These are phyloP conservation scores for Helotiales sp. DNA, from an alignment of 2,329 filamentous ascomycete species.

Conservation along the genomic window DNA sequence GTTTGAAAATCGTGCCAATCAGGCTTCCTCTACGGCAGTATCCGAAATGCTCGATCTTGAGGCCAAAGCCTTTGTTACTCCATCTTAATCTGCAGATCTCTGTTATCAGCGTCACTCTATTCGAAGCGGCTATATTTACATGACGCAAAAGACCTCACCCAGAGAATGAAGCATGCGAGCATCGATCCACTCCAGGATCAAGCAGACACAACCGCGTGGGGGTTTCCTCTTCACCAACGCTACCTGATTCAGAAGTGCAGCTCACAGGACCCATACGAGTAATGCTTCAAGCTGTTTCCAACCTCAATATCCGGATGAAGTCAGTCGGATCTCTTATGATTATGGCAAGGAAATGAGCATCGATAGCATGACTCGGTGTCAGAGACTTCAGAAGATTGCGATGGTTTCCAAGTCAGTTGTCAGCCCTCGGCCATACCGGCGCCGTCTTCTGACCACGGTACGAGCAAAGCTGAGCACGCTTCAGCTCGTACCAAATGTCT, in stretches of 20 bases:
- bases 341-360: slow-evolving; percentile 5
- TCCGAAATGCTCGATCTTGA: slow-evolving; percentile 7
- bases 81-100: slow-evolving; percentile 9
- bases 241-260: slow-evolving; percentile 5
- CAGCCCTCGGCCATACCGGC: slow-evolving; percentile 19
- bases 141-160: slow-evolving; percentile 6
- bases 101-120: slow-evolving; percentile 22
- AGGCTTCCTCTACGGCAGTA: slow-evolving; percentile 4
- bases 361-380: slow-evolving; percentile 14
- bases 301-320: slow-evolving; percentile 16
- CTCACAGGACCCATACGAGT: slow-evolving; percentile 18
- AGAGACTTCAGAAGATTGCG: slow-evolving; percentile 9
- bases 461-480: slow-evolving; percentile 15
- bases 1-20: neutral
- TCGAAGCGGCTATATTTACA: slow-evolving; percentile 32
- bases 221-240: slow-evolving; percentile 16
- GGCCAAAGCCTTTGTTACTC: slow-evolving; percentile 21
- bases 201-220: slow-evolving; percentile 19
- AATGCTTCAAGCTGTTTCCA: slow-evolving; percentile 19
- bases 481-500: slow-evolving; percentile 18
- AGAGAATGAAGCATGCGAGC: slow-evolving; percentile 14
- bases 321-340: neutral
- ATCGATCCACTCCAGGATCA: slow-evolving; percentile 13
- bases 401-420: slow-evolving; percentile 15
- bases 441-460: slow-evolving; percentile 15